Conservation (phyloP, 208 protist species). For the Lotmaria passim region DNA sequence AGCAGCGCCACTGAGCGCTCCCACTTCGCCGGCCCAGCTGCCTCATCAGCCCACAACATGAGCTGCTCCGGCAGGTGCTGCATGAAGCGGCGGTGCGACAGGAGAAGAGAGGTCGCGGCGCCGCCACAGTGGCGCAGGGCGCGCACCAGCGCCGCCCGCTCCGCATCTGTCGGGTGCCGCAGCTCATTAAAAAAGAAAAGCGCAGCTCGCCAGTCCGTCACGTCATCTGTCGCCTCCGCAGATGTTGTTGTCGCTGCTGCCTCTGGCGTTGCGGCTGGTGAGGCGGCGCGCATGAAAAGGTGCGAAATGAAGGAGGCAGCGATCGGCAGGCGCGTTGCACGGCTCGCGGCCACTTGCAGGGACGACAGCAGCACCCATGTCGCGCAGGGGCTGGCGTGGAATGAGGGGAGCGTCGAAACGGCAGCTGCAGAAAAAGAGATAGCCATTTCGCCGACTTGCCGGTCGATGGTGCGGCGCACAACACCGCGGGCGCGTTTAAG, state of each 20-base stretch:
- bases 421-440: background rate
- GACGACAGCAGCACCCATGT: constrained; percentile 38
- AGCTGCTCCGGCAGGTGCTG: constrained; percentile 55
- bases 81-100: constrained; percentile 48
- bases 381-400: constrained; percentile 3
- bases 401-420: background rate
- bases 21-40: constrained; percentile 25
- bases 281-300: constrained; percentile 37
- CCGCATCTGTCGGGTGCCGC: constrained; percentile 45
- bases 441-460: background rate
- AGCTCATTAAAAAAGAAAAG: constrained; percentile 66
- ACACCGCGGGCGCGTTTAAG: constrained; percentile 20
- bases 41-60: constrained; percentile 64
- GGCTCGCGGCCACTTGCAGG: constrained; percentile 41
- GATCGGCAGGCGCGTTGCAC: constrained; percentile 51
- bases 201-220: constrained; percentile 48
- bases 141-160: constrained; percentile 54
- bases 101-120: constrained; percentile 37
- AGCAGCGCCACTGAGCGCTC: constrained; percentile 25
- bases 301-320: constrained; percentile 50
- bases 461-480: constrained; percentile 3
- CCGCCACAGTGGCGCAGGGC: constrained; percentile 35
- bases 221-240: background rate
- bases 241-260: too few relatives aligned
- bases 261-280: too few relatives aligned